Evolutionary conservation across 1,284 basidiomycete species (phyloP).

Genomic region (Ustilago vetiveriae): DNA sequence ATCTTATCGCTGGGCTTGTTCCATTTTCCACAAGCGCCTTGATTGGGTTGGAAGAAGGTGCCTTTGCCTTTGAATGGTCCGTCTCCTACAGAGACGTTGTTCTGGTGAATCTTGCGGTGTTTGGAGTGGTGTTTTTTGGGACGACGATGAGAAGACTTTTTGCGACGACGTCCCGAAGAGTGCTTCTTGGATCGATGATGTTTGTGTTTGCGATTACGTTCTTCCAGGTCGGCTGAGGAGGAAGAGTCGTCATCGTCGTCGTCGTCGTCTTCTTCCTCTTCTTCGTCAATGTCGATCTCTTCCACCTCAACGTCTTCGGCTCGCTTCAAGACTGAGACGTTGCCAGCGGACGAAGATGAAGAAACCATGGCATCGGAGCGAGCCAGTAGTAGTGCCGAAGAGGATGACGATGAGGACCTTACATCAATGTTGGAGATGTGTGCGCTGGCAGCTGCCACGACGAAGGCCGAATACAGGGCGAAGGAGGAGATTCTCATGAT

Average conservation of each 20-base stretch:
- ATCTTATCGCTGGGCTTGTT: conserved; percentile 30
- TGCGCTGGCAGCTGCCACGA: conserved; percentile 18
- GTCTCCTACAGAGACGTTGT: neutral
- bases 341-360: neutral
- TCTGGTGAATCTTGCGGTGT: neutral
- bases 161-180: neutral
- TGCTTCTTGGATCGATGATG: conserved; percentile 27
- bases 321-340: neutral
- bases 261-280: neutral
- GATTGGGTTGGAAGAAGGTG: conserved; percentile 34
- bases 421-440: conserved; percentile 6
- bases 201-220: conserved; percentile 2
- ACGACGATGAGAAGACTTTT: neutral
- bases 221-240: conserved; percentile 2
- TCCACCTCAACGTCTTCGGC: neutral
- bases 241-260: neutral
- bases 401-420: conserved; percentile 6
- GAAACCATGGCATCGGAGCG: conserved; percentile 3
- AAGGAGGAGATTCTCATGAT: conserved; percentile 19
- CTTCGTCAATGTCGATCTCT: neutral
- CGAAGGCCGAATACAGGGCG: conserved; percentile 14
- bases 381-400: conserved; percentile 3
- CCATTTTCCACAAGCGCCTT: conserved; percentile 36
- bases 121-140: neutral
- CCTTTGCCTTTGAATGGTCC: conserved; percentile 25